Conservation (phyloP, 2,329 filamentous ascomycete genomes). For the Cercospora nicotianae region DNA sequence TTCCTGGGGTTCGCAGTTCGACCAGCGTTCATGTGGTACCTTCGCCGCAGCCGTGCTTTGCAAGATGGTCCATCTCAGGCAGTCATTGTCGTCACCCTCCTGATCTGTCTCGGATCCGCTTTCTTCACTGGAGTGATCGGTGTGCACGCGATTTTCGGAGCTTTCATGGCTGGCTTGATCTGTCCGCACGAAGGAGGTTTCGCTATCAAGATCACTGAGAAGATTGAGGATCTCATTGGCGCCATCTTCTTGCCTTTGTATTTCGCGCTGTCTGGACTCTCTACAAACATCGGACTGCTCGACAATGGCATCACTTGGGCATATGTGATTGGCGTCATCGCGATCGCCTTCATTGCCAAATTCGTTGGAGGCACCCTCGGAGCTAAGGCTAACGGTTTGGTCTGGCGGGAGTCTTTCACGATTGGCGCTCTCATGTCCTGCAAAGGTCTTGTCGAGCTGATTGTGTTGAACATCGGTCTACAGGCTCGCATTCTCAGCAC, state of each 20-base stretch:
- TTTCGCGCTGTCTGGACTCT: slow-evolving; percentile 87
- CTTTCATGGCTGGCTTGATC: slow-evolving; percentile 84
- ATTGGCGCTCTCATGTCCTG: slow-evolving; percentile 95
- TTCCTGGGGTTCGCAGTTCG: slow-evolving; percentile 72
- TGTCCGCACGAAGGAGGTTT: slow-evolving; percentile 88
- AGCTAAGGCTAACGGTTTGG: slow-evolving; percentile 70
- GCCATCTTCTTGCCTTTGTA: slow-evolving; percentile 86
- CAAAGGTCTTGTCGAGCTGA: slow-evolving; percentile 90
- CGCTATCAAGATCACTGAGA: slow-evolving; percentile 86
- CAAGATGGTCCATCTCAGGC: slow-evolving; percentile 85
- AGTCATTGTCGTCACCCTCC: slow-evolving; percentile 77
- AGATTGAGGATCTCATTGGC: slow-evolving; percentile 87
- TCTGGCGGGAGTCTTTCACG: slow-evolving; percentile 87
- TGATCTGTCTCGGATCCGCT: slow-evolving; percentile 74
- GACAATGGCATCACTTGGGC: slow-evolving; percentile 82
- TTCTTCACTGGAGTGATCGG: slow-evolving; percentile 92
- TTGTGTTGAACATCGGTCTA: slow-evolving; percentile 43
- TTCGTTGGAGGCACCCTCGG: slow-evolving; percentile 79
- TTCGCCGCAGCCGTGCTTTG: slow-evolving; percentile 72
- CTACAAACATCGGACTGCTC: slow-evolving; percentile 81
- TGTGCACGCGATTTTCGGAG: slow-evolving; percentile 91
- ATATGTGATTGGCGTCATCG: slow-evolving; percentile 81
- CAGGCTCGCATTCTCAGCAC: slow-evolving; percentile 61
- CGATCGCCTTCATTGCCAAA: slow-evolving; percentile 80
- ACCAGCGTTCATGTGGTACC: slow-evolving; percentile 71